Conservation (phyloP, 306 rosid species). For the Corylus avellana region DNA sequence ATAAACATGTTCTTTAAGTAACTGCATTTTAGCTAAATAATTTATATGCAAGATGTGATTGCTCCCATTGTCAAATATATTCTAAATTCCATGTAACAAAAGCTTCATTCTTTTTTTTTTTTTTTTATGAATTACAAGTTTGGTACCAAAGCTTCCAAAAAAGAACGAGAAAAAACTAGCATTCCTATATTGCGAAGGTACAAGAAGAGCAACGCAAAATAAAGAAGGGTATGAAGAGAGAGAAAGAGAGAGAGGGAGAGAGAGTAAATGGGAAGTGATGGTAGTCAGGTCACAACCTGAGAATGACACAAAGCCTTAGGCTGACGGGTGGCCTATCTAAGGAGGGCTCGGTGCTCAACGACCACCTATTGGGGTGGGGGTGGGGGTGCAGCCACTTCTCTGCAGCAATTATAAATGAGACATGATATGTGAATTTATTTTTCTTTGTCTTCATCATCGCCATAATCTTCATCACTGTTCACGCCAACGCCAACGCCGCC, state of each 20-base stretch:
- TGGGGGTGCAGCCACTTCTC: neutral
- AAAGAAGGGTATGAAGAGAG: neutral
- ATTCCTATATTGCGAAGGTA: neutral
- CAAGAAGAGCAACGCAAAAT: neutral
- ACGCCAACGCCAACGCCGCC: conserved; percentile 49
- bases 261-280: neutral
- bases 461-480: conserved; percentile 11
- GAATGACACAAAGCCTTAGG: conserved; percentile 7
- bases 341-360: conserved; percentile 38
- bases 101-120: neutral
- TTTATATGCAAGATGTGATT: no score
- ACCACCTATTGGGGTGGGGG: neutral
- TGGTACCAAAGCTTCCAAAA: neutral
- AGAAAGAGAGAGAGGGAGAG: neutral
- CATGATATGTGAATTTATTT: neutral
- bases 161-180: neutral
- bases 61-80: neutral
- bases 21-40: no score
- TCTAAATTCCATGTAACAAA: neutral
- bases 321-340: neutral
- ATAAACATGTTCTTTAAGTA: no score
- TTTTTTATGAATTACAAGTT: neutral
- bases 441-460: conserved; percentile 13
- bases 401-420: neutral
- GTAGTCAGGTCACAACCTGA: conserved; percentile 4